Evolutionary conservation across 495 filamentous ascomycete genomes (phyloP).

Genomic region (Penicillium crystallinum): DNA sequence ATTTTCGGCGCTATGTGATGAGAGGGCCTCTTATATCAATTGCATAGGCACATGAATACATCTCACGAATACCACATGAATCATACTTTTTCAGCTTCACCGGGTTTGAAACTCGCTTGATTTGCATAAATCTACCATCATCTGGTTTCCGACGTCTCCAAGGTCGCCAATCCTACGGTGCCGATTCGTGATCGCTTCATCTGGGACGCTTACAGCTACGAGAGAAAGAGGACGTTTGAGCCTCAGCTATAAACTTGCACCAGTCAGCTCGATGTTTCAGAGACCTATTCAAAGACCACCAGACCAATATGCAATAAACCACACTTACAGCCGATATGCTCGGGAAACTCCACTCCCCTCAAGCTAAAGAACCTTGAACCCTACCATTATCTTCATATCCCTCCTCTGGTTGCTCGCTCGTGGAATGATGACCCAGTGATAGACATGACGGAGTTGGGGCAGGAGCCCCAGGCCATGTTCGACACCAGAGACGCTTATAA

Average conservation of each 20-base stretch:
- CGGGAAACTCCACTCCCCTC: not conserved
- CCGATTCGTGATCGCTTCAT: too few relatives aligned
- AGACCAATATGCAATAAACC: not conserved
- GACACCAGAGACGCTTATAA: slow-evolving; percentile 13
- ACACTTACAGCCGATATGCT: not conserved
- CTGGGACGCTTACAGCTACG: too few relatives aligned
- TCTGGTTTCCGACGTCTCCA: too few relatives aligned
- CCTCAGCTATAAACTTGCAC: not conserved
- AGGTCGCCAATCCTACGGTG: too few relatives aligned
- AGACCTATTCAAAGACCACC: too few relatives aligned
- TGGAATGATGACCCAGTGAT: too few relatives aligned
- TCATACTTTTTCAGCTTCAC: not conserved
- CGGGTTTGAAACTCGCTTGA: not conserved
- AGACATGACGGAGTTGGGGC: not conserved
- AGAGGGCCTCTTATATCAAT: not conserved
- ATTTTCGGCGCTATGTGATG: not conserved
- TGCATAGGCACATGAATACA: not conserved
- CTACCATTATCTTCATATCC: not conserved
- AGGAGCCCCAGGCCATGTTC: not conserved
- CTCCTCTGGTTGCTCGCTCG: too few relatives aligned
- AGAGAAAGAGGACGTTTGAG: too few relatives aligned
- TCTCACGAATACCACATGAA: not conserved
- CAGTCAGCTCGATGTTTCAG: too few relatives aligned
- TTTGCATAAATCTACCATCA: too few relatives aligned
- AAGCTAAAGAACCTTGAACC: not conserved